Evolutionary conservation across 2,329 filamentous ascomycete genomes (phyloP).

Genomic region (Epichloe aotearoae): DNA sequence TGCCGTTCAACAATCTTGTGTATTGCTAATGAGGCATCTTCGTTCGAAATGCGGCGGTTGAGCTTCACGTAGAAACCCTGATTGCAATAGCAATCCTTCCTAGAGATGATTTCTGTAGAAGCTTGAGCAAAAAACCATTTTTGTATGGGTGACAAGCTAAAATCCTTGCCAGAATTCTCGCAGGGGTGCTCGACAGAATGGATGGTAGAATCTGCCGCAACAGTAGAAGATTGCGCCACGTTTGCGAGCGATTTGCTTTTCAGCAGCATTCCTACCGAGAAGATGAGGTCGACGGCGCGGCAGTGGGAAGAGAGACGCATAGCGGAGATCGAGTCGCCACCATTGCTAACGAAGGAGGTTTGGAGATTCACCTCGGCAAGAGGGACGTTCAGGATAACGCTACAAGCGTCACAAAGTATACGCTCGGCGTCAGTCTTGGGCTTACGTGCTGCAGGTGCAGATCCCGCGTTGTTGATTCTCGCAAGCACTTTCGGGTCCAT

Average conservation of each 20-base stretch:
- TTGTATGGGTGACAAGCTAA: slow-evolving; percentile 7
- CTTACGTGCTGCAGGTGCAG: neutral
- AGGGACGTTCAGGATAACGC: slow-evolving; percentile 24
- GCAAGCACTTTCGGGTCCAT: neutral
- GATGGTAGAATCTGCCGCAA: neutral
- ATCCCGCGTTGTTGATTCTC: neutral
- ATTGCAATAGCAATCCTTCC: slow-evolving; percentile 1
- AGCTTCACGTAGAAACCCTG: slow-evolving; percentile 3
- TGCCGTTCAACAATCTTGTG: slow-evolving; percentile 3
- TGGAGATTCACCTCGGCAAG: slow-evolving; percentile 15
- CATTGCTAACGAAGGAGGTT: slow-evolving; percentile 24
- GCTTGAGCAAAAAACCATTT: slow-evolving; percentile 3
- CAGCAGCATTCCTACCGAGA: slow-evolving; percentile 14
- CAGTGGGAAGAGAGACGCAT: slow-evolving; percentile 29
- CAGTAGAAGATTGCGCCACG: neutral
- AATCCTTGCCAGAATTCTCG: neutral
- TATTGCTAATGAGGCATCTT: neutral
- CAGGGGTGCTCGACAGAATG: neutral
- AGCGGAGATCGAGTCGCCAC: slow-evolving; percentile 31
- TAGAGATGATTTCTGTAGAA: neutral
- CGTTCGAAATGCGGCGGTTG: neutral
- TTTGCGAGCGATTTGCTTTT: neutral
- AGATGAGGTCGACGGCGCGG: slow-evolving; percentile 15
- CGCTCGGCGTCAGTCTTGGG: slow-evolving; percentile 2
- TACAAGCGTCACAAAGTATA: slow-evolving; percentile 20